Conservation (phyloP, 1,284 basidiomycete species). For the Thelephora terrestris region DNA sequence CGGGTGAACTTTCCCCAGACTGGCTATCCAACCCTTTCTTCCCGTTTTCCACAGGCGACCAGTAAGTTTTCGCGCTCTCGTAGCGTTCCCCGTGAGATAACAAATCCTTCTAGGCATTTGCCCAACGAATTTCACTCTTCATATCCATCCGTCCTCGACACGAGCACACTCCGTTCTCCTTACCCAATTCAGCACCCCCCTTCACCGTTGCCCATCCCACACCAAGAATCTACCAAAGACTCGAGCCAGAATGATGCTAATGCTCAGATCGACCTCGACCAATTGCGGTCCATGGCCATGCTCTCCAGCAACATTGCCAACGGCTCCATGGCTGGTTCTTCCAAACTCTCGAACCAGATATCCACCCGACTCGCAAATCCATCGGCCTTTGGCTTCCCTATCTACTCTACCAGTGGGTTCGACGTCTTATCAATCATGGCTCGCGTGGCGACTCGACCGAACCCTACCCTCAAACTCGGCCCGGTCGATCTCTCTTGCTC, state of each 20-base stretch:
- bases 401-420: conserved; percentile 86
- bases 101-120: not conserved
- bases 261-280: conserved; percentile 3
- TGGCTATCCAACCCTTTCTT: conserved; percentile 44
- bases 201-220: conserved; percentile 3
- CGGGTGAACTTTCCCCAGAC: conserved; percentile 25
- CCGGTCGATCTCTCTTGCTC: conserved; percentile 88
- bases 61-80: conserved; percentile 9
- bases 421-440: conserved; percentile 80
- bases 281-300: conserved; percentile 2
- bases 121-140: not conserved
- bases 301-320: conserved; percentile 5
- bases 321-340: conserved; percentile 3
- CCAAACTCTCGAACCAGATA: not conserved
- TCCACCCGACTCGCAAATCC: conserved; percentile 14
- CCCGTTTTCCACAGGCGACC: conserved; percentile 15
- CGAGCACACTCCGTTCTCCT: not conserved
- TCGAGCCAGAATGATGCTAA: conserved; percentile 6
- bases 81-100: conserved; percentile 2
- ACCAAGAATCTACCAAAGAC: conserved; percentile 4
- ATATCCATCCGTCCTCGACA: not conserved
- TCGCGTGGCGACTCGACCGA: conserved; percentile 64
- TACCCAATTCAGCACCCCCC: conserved; percentile 1
- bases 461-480: conserved; percentile 73
- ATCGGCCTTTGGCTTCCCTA: conserved; percentile 29